phyloP scores from a whole-genome alignment of 192 early-diverging fungal genomes.

The Chytriomyces confervae region DNA sequence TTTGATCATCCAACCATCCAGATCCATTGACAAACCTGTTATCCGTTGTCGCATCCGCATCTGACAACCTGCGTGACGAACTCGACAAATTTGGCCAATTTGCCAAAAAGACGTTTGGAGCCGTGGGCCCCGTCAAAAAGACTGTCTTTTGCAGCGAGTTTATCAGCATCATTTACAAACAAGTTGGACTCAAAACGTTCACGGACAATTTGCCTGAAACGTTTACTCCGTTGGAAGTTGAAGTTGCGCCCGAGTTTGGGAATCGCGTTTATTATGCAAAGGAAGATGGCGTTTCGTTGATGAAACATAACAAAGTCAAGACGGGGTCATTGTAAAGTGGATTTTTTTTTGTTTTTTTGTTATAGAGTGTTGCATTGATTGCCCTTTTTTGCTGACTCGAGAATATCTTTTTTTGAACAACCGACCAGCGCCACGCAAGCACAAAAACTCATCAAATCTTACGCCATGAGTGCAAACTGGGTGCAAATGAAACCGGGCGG shows the following conservation, averaged over 20 bases:
- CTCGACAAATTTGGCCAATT: slow-evolving; percentile 17
- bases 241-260: slow-evolving; percentile 22
- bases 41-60: slow-evolving; percentile 36
- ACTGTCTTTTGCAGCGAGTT: slow-evolving; percentile 45
- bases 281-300: slow-evolving; percentile 4
- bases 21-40: slow-evolving; percentile 34
- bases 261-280: slow-evolving; percentile 5
- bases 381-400: neutral
- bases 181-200: slow-evolving; percentile 35
- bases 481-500: slow-evolving; percentile 5
- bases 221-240: slow-evolving; percentile 28
- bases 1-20: neutral
- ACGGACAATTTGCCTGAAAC: neutral
- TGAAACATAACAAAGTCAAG: neutral
- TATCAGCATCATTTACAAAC: slow-evolving; percentile 32
- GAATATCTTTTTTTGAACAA: neutral
- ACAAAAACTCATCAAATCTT: neutral
- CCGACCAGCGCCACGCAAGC: neutral
- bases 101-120: neutral
- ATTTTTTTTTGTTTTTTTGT: neutral
- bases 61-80: slow-evolving; percentile 20
- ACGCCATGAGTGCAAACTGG: slow-evolving; percentile 6
- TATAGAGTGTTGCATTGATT: neutral
- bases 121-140: slow-evolving; percentile 22
- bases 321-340: neutral